A percentile compares a stretch with the other conserved stretches of the same genome.
phyloP scores from a whole-genome alignment of 257 asterid species.

The Ilex aquifolium region DNA sequence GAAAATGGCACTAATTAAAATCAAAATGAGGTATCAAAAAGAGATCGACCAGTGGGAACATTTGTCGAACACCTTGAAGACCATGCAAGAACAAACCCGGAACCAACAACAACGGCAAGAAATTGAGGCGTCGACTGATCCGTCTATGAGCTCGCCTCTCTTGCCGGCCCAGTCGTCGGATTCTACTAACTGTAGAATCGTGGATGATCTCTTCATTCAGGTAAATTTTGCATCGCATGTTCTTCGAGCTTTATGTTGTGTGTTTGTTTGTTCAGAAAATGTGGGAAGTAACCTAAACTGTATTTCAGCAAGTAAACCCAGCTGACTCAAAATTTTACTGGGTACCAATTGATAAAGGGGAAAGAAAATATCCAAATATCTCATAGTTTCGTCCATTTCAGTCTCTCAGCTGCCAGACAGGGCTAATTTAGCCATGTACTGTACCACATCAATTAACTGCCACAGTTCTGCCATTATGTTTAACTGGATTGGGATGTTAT shows the following conservation, averaged over 20 bases:
- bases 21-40: constrained; percentile 32
- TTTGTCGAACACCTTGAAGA: constrained; percentile 53
- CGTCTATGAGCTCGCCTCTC: background rate
- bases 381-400: no score
- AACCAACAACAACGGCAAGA: constrained; percentile 22
- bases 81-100: constrained; percentile 34
- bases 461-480: no score
- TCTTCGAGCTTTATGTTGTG: background rate
- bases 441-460: no score
- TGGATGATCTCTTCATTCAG: constrained; percentile 62
- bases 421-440: no score
- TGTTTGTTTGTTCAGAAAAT: no score
- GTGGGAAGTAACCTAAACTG: no score
- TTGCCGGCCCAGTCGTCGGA: constrained; percentile 14
- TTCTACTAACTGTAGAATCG: constrained; percentile 21
- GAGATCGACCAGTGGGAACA: constrained; percentile 77
- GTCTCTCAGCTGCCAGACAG: no score
- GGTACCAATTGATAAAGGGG: no score
- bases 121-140: constrained; percentile 21
- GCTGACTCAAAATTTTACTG: no score
- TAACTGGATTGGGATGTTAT: no score
- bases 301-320: no score
- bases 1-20: constrained; percentile 52
- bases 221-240: constrained; percentile 18
- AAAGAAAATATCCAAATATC: no score